phyloP scores from a whole-genome alignment of 2,329 filamentous ascomycete genomes.

The Fusarium buharicum region DNA sequence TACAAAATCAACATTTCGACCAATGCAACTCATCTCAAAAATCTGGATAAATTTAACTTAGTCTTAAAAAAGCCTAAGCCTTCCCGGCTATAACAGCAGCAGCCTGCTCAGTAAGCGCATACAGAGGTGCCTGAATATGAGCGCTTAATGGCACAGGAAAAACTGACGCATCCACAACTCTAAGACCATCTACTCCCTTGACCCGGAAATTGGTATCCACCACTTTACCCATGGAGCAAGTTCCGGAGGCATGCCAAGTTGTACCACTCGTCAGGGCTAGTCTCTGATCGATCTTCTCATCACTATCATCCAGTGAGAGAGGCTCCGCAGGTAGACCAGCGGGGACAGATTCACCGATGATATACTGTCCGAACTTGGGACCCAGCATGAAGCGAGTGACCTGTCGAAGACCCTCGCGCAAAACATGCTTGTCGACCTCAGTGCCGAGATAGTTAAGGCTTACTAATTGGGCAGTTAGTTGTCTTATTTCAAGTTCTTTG shows the following conservation, averaged over 20 bases:
- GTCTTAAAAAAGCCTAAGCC: too few relatives aligned
- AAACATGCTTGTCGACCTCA: constrained; percentile 41
- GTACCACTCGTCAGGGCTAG: constrained; percentile 49
- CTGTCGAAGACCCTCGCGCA: constrained; percentile 39
- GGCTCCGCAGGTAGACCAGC: constrained; percentile 27
- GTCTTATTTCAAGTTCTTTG: too few relatives aligned
- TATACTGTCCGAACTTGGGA: constrained; percentile 30
- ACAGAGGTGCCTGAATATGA: constrained; percentile 48
- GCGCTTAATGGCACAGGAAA: constrained; percentile 47
- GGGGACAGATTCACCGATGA: constrained; percentile 39
- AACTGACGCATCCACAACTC: constrained; percentile 51
- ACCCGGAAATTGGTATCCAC: constrained; percentile 67
- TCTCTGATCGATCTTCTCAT: constrained; percentile 39
- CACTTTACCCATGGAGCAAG: constrained; percentile 65
- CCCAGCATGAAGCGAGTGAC: constrained; percentile 41
- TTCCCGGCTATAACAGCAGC: constrained; percentile 38
- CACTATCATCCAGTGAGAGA: constrained; percentile 26
- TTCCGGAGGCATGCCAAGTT: constrained; percentile 64
- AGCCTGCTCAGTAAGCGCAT: constrained; percentile 52
- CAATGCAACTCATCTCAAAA: too few relatives aligned
- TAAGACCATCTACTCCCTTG: constrained; percentile 51
- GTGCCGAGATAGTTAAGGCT: constrained; percentile 41
- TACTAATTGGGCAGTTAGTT: constrained; percentile 23
- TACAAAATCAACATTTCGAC: too few relatives aligned
- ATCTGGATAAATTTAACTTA: too few relatives aligned